These are phyloP conservation scores for Ehretia macrophylla DNA, from an alignment of 257 asterid species.

Conservation along the genomic window DNA sequence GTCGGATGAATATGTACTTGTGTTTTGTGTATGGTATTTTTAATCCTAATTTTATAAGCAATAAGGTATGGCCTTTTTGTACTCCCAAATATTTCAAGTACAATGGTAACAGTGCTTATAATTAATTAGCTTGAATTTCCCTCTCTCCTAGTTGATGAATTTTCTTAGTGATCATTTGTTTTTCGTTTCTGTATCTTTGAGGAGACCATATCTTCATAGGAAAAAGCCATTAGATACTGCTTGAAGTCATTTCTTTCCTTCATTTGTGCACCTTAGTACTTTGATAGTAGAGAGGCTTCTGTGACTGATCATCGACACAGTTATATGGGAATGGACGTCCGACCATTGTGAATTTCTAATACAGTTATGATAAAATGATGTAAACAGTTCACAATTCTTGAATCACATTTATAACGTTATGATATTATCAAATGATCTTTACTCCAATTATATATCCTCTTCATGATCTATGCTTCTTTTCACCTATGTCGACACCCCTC, in stretches of 20 bases:
- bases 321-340: too few relatives aligned
- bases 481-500: too few relatives aligned
- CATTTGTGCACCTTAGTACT: neutral
- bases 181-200: neutral
- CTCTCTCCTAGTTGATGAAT: neutral
- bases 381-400: too few relatives aligned
- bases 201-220: neutral
- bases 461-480: neutral
- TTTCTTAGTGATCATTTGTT: neutral
- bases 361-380: too few relatives aligned
- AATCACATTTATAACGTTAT: too few relatives aligned
- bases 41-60: neutral
- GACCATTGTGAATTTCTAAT: too few relatives aligned
- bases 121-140: too few relatives aligned
- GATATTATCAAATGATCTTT: too few relatives aligned
- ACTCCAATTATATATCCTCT: too few relatives aligned
- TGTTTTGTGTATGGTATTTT: neutral
- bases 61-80: slow-evolving; percentile 8
- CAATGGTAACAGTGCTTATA: neutral
- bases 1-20: neutral
- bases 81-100: slow-evolving; percentile 3
- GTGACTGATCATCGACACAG: neutral
- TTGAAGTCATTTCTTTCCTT: neutral
- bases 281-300: neutral
- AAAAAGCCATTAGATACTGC: neutral